Percentiles rank a stretch among this genome's conserved stretches.
Evolutionary conservation across 2,329 filamentous ascomycete genomes (phyloP).

Genomic region (Claviceps maximensis): DNA sequence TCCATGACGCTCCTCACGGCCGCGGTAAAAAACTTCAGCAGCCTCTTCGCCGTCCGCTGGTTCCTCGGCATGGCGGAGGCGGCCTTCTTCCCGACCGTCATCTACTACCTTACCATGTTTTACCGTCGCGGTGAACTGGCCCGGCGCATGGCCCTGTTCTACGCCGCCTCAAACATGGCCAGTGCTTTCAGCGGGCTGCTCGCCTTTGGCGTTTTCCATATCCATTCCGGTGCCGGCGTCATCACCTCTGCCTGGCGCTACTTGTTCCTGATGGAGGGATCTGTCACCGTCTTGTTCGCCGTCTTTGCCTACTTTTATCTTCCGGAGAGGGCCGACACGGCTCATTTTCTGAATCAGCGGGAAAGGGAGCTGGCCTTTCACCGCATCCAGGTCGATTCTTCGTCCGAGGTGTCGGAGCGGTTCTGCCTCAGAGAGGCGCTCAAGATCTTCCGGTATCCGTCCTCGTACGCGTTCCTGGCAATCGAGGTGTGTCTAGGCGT

Average conservation of each 20-base stretch:
- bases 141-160: conserved; percentile 49
- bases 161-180: conserved; percentile 63
- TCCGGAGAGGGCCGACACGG: conserved; percentile 49
- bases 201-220: conserved; percentile 36
- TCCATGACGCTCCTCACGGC: conserved; percentile 48
- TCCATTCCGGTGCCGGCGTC: conserved; percentile 23
- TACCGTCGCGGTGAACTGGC: conserved; percentile 34
- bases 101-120: conserved; percentile 40
- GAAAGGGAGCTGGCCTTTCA: conserved; percentile 57
- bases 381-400: conserved; percentile 65
- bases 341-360: conserved; percentile 49
- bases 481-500: conserved; percentile 49
- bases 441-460: conserved; percentile 36
- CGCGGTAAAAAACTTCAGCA: conserved; percentile 34
- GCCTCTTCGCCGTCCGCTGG: conserved; percentile 36
- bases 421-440: conserved; percentile 38
- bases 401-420: conserved; percentile 42
- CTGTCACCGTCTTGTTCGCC: conserved; percentile 46
- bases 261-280: conserved; percentile 41
- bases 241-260: conserved; percentile 38
- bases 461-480: conserved; percentile 34
- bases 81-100: conserved; percentile 39
- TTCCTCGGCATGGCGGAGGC: conserved; percentile 41
- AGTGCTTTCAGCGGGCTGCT: conserved; percentile 38
- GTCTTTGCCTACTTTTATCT: conserved; percentile 57